Base-by-base conservation (phyloP, 345 rosid species). In the Bruguiera parviflora region DNA sequence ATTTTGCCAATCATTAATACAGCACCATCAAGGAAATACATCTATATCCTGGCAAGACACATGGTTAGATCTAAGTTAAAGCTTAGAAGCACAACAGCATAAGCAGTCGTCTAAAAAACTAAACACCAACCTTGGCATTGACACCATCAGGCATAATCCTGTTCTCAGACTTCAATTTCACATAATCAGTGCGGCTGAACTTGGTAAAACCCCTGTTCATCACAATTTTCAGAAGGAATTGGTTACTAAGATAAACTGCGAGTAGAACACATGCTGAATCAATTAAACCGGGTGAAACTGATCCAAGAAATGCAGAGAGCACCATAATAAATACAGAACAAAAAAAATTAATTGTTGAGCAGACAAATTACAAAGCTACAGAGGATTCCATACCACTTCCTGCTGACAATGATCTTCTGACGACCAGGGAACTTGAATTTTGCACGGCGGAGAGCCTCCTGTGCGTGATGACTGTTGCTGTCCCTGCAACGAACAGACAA, bases 381-480 rank as follows among this genome's bases (percentile, higher is more conserved):
- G 13, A 64, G 53, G 8, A 20, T 3, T 25, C 5, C 63, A 65
- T 47, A 87, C 92, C 94, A 89, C 67, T 89, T 89, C 84, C 92
- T 85, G 87, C 92, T 87, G 78, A 87, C 87, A 61, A 89, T 89
- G 60, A 87, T 87, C 87, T 89, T 89, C 66, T 87, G 95, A 64
- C 92, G 88, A 60, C 92, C 92, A 72, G 92, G 92, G 70, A 87
- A 89, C 84, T 87, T 89, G 74, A 89, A 89, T 78, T 87, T 87
- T 0, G 95, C 95, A 57, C 92, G 86, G 61, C 95, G 88, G 10
- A 89, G 95, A 58, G 95, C 95, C 76, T 89, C 95, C 49, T 87
- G 91, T 3, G 95, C 95, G 78, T 89, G 86, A 64, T 73, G 84
- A 57, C 89, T 82, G 69, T 89, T 88, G 61, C 49, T 68, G 65